Evolutionary conservation across 2,329 filamentous ascomycete species (phyloP), one percentile per base, ranked within the genome.

Genomic region (Curvularia hawaiiensis): DNA sequence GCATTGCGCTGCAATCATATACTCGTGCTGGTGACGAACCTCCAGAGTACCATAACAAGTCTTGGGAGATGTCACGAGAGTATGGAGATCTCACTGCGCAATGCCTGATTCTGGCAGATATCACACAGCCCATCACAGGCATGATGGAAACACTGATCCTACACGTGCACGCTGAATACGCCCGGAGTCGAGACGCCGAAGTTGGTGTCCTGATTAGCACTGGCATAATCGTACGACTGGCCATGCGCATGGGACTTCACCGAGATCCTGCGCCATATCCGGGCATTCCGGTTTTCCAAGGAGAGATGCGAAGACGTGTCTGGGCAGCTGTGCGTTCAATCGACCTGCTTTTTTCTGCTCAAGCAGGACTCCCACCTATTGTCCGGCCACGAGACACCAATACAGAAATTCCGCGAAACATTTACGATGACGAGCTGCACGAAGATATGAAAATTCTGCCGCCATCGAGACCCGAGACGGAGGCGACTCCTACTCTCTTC

Each of bases 391-490:
- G 89, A 47, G 88, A 92, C 69, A 92, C 87, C 54, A 91, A 95
- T 68, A 89, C 90, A 0, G 83, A 89, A 65, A 78, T 91, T 6
- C 91, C 91, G 1, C 85, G 87, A 55, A 95, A 94, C 68, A 83
- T 94, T 16, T 91, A 90, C 70, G 91, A 95, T 65, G 90, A 93
- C 61, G 91, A 94, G 64, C 88, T 95, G 39, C 84, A 87, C 46
- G 87, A 89, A 3, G 84, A 85, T 22, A 89, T 86, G 61, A 89
- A 88, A 63, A 78, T 82, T 8, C 75, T 94, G 10, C 91, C 91
- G 1, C 83, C 85, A 1, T 85, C 89, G 0, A 80, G 90, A 55
- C 88, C 90, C 0, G 80, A 80, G 31, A 86, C 84, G 0, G 90
- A 93, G 70, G 85, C 89, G 2, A 94, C 91, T 0, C 89, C 90